Evolutionary conservation across 139 green algal genomes (phyloP), one percentile per base, ranked within the genome.

Genomic region (Ostreobium quekettii): DNA sequence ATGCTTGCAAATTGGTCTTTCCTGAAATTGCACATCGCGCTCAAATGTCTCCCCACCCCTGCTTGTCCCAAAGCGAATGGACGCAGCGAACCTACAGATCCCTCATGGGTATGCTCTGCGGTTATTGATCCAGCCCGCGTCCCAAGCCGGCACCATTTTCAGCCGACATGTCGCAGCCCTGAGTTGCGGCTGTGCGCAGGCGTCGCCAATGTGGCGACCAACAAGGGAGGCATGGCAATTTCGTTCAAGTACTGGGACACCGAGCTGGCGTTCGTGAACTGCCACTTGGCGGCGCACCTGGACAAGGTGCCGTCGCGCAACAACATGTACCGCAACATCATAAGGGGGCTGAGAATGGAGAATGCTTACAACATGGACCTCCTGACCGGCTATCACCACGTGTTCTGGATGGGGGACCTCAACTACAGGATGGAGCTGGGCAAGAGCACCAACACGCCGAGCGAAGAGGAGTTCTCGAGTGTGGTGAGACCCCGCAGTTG

Each of bases 331-430:
- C 56, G 22, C 26, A 70, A 80, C 68, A 79, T 83, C 29, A 60
- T 80, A 0, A 64, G 63, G 2, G 80, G 76, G 48, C 42, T 83
- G 4, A 71, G 64, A 24, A 60, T 79, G n/a, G 74, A 80, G 66
- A 48, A 49, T 30, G 37, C 29, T 1, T 48, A 70, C 35, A 29
- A 74, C 37, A 83, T 85, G 78, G 77, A 87, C 36, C n/a, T 85
- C 6, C 62, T 80, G 11, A 87, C 83, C 1, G 78, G 47, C 8
- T 83, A 76, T 59, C 79, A 87, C 72, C 83, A 89, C 42, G 57
- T 80, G 22, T 81, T 89, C 36, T 89, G 82, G 81, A 75, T 89
- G 69, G 83, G 83, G 0, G 83, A 89, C 69, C 66, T 89, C 24
- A 89, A 89, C 77, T 89, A 87, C 79, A 59, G 78, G 70, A 33